Evolutionary conservation across 1,284 basidiomycete genomes (phyloP), one percentile per base, ranked within the genome.

Genomic region (Austropuccinia psidii): DNA sequence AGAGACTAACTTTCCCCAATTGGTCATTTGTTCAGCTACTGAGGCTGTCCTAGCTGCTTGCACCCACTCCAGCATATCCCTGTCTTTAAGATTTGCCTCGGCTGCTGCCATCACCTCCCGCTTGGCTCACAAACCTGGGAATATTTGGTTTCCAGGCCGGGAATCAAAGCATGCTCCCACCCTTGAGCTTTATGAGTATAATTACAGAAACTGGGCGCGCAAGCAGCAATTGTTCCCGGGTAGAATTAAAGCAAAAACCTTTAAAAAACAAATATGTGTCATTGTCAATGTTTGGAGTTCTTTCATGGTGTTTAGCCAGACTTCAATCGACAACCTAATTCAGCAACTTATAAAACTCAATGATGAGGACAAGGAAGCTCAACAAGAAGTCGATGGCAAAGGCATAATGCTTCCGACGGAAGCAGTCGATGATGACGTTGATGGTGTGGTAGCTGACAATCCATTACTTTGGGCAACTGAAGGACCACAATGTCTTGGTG

Each of bases 201-300:
- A n/a, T n/a, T n/a, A n/a, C n/a, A n/a, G n/a, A n/a, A n/a, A n/a
- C n/a, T n/a, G n/a, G n/a, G n/a, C n/a, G n/a, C n/a, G n/a, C n/a
- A n/a, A n/a, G n/a, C n/a, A n/a, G n/a, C n/a, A n/a, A n/a, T 91
- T 90, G 27, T 91, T 97, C 79, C 90, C 91, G 0, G 93, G 93
- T 2, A 85, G 90, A 52, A 92, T 97, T 79, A 93, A 92, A 6
- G 93, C 93, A 17, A 91, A 95, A 77, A 89, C 89, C 1, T 97
- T 97, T 84, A 93, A 90, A 82, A 89, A 88, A 75, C 91, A 95
- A 80, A 90, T 97, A 66, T 87, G 86, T 2, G 83, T 86, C 0
- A 87, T 98, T 13, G 84, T 98, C 0, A 90, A 93, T 77, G 87
- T 94, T 27, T 98, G 95, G 95, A 94, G 97, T 78, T 88, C 92